Percentiles rank a stretch among this genome's conserved stretches.
Evolutionary conservation across 2,329 filamentous ascomycete species (phyloP).

Genomic region (Ascochyta pisi): DNA sequence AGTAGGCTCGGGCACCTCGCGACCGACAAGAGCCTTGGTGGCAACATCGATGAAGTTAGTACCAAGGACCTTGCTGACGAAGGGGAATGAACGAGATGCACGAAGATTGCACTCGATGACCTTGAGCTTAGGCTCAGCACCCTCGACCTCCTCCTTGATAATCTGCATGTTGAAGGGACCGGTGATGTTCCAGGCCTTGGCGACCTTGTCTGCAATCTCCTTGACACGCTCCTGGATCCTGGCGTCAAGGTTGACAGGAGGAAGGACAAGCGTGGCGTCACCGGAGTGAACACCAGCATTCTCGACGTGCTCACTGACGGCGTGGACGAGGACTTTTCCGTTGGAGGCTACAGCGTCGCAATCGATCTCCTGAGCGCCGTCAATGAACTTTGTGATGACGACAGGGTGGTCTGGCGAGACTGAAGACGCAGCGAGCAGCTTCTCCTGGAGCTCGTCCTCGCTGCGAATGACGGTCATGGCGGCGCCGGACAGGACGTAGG

Average conservation of each 20-base stretch:
- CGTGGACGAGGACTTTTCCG: conserved; percentile 88
- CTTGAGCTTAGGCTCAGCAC: conserved; percentile 79
- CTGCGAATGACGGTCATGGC: conserved; percentile 97
- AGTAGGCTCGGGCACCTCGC: conserved; percentile 80
- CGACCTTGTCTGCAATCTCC: conserved; percentile 95
- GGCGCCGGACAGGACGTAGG: conserved; percentile 94
- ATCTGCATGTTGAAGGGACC: conserved; percentile 99
- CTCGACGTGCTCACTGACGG: conserved; percentile 94
- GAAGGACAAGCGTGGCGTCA: conserved; percentile 92
- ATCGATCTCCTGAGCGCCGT: conserved; percentile 95
- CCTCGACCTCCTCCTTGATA: conserved; percentile 86
- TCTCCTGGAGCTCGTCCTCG: conserved; percentile 89
- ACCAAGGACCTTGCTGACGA: conserved; percentile 95
- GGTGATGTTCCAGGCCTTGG: conserved; percentile 95
- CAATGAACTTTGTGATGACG: conserved; percentile 98
- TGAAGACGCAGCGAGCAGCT: conserved; percentile 86
- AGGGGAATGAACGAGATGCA: conserved; percentile 96
- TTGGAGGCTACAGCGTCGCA: conserved; percentile 89
- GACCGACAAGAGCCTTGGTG: conserved; percentile 87
- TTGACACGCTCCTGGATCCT: conserved; percentile 84
- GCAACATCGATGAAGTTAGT: conserved; percentile 97
- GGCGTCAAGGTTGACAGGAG: conserved; percentile 80
- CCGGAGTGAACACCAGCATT: conserved; percentile 98
- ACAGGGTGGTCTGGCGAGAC: conserved; percentile 97
- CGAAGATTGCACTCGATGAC: conserved; percentile 99